Percentiles rank a stretch among this genome's conserved stretches.
These are phyloP conservation scores for Saksenaea oblongispora DNA, from an alignment of 371 early-diverging fungal species.

Conservation along the genomic window DNA sequence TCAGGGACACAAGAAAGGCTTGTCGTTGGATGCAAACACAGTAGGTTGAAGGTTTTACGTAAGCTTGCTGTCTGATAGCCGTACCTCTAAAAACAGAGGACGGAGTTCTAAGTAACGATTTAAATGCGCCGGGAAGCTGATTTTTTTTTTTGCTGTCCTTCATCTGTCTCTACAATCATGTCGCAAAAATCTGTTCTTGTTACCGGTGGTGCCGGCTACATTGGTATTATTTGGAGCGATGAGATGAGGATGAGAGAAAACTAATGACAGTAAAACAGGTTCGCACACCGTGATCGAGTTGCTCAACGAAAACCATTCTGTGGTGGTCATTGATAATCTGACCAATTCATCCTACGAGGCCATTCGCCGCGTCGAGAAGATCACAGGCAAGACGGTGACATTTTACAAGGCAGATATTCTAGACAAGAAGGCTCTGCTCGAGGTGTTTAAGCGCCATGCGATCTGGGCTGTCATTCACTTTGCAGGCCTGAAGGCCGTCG, in stretches of 20 bases:
- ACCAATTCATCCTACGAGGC: slow-evolving; percentile 77
- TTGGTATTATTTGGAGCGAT: slow-evolving; percentile 36
- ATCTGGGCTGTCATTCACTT: slow-evolving; percentile 79
- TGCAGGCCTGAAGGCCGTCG: slow-evolving; percentile 83
- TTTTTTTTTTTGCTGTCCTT: background rate
- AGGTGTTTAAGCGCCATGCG: slow-evolving; percentile 65
- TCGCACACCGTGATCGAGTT: slow-evolving; percentile 91
- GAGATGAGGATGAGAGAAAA: background rate
- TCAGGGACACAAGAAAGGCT: too few species aligned
- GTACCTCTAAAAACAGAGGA: background rate
- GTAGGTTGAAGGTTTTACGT: too few species aligned
- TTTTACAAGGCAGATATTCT: slow-evolving; percentile 77
- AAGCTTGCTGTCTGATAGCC: background rate
- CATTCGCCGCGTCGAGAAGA: slow-evolving; percentile 66
- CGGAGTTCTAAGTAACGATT: background rate
- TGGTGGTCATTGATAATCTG: slow-evolving; percentile 86
- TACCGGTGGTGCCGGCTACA: slow-evolving; percentile 59
- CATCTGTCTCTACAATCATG: background rate
- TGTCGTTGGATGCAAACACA: too few species aligned
- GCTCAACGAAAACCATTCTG: slow-evolving; percentile 62
- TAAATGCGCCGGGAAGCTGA: background rate
- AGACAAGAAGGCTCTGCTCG: slow-evolving; percentile 60
- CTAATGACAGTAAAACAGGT: slow-evolving; percentile 41
- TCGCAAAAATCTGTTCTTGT: slow-evolving; percentile 33
- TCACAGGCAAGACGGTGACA: slow-evolving; percentile 57